phyloP scores from a whole-genome alignment of 805 yeast genomes.

The Grigorovia transvaalensis region DNA sequence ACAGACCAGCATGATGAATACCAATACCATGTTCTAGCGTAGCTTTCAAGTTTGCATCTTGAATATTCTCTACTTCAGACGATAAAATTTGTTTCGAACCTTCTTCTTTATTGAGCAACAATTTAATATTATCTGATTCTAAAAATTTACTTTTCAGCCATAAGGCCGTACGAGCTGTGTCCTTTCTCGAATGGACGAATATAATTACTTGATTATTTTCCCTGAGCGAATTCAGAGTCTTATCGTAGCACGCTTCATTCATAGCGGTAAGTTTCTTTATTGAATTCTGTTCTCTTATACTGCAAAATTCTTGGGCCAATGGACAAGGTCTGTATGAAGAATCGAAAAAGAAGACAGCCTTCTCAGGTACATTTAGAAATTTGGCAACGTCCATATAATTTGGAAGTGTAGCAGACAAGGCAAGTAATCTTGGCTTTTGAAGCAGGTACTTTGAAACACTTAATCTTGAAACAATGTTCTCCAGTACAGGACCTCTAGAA shows the following conservation, averaged over 20 bases:
- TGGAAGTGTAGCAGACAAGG: slow-evolving; percentile 87
- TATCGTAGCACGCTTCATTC: slow-evolving; percentile 85
- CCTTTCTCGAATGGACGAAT: slow-evolving; percentile 91
- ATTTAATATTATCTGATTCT: slow-evolving; percentile 42
- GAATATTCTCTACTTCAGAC: slow-evolving; percentile 49
- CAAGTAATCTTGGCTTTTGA: slow-evolving; percentile 58
- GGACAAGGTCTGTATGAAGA: slow-evolving; percentile 87
- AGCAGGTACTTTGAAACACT: slow-evolving; percentile 34
- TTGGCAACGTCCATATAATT: slow-evolving; percentile 79
- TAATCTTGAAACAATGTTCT: slow-evolving; percentile 74
- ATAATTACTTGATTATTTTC: slow-evolving; percentile 73
- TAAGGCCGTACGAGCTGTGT: slow-evolving; percentile 74
- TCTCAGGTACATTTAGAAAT: slow-evolving; percentile 56
- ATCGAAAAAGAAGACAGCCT: slow-evolving; percentile 73
- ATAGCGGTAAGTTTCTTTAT: slow-evolving; percentile 69
- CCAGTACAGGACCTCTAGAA: slow-evolving; percentile 90
- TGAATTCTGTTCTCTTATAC: slow-evolving; percentile 75
- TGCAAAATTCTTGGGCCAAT: slow-evolving; percentile 75
- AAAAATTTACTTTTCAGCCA: slow-evolving; percentile 54
- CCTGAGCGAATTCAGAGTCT: slow-evolving; percentile 50
- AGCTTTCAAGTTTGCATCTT: slow-evolving; percentile 44
- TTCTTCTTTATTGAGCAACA: slow-evolving; percentile 35
- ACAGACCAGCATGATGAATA: slow-evolving; percentile 85
- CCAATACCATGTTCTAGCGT: slow-evolving; percentile 69
- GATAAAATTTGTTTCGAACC: slow-evolving; percentile 55